Evolutionary conservation across 305 asterid genomes (phyloP).

Genomic region (Fraxinus albicans): DNA sequence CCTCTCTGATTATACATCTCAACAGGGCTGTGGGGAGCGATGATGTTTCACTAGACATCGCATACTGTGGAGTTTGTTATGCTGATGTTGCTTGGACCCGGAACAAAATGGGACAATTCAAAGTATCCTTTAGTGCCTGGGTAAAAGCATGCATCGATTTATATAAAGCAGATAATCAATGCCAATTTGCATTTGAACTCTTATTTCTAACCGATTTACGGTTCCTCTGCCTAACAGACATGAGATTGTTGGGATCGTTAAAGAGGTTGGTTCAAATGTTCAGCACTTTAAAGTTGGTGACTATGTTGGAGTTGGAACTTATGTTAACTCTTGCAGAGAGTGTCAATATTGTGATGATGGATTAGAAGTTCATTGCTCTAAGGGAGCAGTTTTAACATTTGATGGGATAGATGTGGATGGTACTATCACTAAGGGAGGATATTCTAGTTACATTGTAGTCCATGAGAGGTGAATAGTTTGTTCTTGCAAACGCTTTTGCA

Average conservation of each 20-base stretch:
- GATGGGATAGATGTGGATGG: constrained; percentile 79
- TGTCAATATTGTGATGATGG: constrained; percentile 64
- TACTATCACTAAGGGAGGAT: constrained; percentile 91
- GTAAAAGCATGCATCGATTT: constrained; percentile 30
- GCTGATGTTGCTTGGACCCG: constrained; percentile 89
- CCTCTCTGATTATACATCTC: no score
- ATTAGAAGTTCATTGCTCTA: constrained; percentile 64
- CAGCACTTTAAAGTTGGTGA: constrained; percentile 71
- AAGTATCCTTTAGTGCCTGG: constrained; percentile 95
- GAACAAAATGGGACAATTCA: constrained; percentile 54
- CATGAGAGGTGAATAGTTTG: constrained; percentile 60
- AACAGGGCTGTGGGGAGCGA: constrained; percentile 67
- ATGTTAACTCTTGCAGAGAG: constrained; percentile 79
- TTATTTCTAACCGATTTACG: background rate
- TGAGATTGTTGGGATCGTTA: constrained; percentile 80
- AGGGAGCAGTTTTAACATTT: constrained; percentile 62
- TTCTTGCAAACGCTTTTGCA: background rate
- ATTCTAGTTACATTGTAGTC: constrained; percentile 74
- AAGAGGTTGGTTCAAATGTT: constrained; percentile 63
- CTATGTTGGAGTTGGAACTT: constrained; percentile 89
- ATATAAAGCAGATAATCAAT: background rate
- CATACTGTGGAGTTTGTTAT: constrained; percentile 80
- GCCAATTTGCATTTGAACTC: background rate
- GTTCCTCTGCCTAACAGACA: constrained; percentile 48
- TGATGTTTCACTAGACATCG: constrained; percentile 65